phyloP scores from a whole-genome alignment of 768 basidiomycete genomes.

The Suillus subalutaceus region DNA sequence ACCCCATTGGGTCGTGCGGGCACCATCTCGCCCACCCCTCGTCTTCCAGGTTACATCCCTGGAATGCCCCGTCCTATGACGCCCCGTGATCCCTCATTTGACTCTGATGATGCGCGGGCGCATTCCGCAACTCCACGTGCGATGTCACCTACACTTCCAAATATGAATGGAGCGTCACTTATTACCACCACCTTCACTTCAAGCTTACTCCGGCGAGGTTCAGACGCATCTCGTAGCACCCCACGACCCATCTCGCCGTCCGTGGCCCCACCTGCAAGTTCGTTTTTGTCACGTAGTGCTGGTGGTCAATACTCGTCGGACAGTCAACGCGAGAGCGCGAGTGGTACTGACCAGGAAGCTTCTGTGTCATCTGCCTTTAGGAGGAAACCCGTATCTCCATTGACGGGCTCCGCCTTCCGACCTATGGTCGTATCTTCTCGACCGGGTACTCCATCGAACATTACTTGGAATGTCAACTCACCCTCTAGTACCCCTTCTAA shows the following conservation, averaged over 20 bases:
- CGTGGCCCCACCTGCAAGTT: conserved; percentile 40
- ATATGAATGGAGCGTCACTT: conserved; percentile 38
- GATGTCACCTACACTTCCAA: conserved; percentile 58
- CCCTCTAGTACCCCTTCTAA: conserved; percentile 29
- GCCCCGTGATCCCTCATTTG: conserved; percentile 68
- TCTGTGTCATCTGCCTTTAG: conserved; percentile 55
- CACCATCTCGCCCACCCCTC: conserved; percentile 50
- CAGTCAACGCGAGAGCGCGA: conserved; percentile 38
- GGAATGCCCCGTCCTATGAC: conserved; percentile 93
- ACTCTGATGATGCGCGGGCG: conserved; percentile 73
- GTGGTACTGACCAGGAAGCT: conserved; percentile 43
- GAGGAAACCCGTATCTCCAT: conserved; percentile 73
- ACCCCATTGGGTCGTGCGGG: conserved; percentile 57
- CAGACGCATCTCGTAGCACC: conserved; percentile 54
- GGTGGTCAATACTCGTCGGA: conserved; percentile 73
- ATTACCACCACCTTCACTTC: conserved; percentile 37
- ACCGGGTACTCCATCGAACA: conserved; percentile 69
- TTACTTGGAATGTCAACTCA: conserved; percentile 62
- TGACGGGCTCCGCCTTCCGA: conserved; percentile 63
- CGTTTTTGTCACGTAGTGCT: conserved; percentile 57
- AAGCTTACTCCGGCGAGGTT: conserved; percentile 53
- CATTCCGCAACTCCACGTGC: conserved; percentile 78
- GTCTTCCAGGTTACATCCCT: conserved; percentile 82
- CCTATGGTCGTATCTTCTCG: conserved; percentile 56
- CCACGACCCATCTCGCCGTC: conserved; percentile 53